Base-by-base conservation (phyloP, 345 rosid species). In the Lepidium didymum region DNA sequence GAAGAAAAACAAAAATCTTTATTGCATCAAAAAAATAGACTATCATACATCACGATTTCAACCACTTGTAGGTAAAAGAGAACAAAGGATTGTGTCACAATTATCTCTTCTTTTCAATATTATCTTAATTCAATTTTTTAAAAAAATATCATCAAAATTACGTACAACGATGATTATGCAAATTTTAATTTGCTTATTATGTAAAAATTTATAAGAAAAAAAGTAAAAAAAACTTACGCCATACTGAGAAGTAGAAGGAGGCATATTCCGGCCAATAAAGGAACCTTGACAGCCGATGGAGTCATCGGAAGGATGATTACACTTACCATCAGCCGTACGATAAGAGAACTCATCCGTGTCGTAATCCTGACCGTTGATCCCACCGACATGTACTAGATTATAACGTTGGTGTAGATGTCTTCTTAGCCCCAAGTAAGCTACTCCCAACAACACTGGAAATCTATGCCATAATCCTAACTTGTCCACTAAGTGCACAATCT, bases 361-460 rank as follows among this genome's bases (percentile, higher is more conserved):
- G 25, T 85, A 89, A 62, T 67, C 60, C 57, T 73, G 72, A 49
- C 90, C 87, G 15, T 52, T 45, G 64, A 68, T 72, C 56, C 43
- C 74, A 19, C 88, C 92, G n/a, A 89, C 90, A 41, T 80, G 85
- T 75, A 83, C 41, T 5, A 86, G 88, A 64, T 89, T 89, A 65
- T 86, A 87, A 46, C 86, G 86, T 69, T 89, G 92, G 64, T 85
- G 92, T 44, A 87, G 70, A 69, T 89, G 85, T 73, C 96, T 83
- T 69, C 90, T 62, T 1, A 89, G 59, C 27, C 86, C 92, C 69
- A 85, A 9, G 78, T 89, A 89, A 16, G 74, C 79, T 0, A 85
- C 44, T 53, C 92, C 92, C 73, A 86, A 4, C 3, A 81, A 21
- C 68, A 87, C 90, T 7, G 92, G 92, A 10, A 89, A 27, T 35